Base-by-base conservation (phyloP, 73 alveolate genomes). In the Tetrahymena malaccensis region DNA sequence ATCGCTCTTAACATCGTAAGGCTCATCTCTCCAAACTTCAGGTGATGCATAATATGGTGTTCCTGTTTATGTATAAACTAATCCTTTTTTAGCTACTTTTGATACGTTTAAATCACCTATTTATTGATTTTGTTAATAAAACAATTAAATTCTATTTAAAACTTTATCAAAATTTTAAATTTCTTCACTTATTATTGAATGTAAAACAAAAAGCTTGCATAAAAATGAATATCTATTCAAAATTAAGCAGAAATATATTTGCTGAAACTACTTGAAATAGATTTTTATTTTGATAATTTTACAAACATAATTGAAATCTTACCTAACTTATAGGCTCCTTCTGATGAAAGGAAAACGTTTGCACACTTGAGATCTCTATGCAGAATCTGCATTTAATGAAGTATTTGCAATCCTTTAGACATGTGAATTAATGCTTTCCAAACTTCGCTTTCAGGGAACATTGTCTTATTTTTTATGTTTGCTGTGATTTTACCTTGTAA, bases 1-100 rank as follows among this genome's bases (percentile, higher is more conserved):
- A 96, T 98, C 99, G 43, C 98, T 94, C 95, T 98, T 98, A 83
- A 94, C 97, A 93, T 98, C 98, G 94, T 98, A 98, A 4, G 99
- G 99, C 34, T 97, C 93, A 94, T 96, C 98, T 96, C 98, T 97
- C 98, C 99, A 98, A 21, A 98, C 99, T 94, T 98, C 96, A 40
- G 96, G 96, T 37, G 95, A 97, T 97, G 98, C 98, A 96, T 99
- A 99, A 95, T 99, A 99, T 16, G 99, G 99, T 12, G 99, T 99
- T n/a, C 99, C 99, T 34, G 99, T 99, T 56, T 96, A 96, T 10
- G 99, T 99, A 94, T 98, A 94, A 94, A 98, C 98, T 43, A 98
- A 93, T 1, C 98, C 99, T 38, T 96, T 96, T 43, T 97, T 96
- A 0, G 98, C 97, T 15, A 98, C 98, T 93, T 97, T 97, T 31